These are phyloP conservation scores for Kazachstania africana DNA, from an alignment of 805 yeast species.

Conservation along the genomic window DNA sequence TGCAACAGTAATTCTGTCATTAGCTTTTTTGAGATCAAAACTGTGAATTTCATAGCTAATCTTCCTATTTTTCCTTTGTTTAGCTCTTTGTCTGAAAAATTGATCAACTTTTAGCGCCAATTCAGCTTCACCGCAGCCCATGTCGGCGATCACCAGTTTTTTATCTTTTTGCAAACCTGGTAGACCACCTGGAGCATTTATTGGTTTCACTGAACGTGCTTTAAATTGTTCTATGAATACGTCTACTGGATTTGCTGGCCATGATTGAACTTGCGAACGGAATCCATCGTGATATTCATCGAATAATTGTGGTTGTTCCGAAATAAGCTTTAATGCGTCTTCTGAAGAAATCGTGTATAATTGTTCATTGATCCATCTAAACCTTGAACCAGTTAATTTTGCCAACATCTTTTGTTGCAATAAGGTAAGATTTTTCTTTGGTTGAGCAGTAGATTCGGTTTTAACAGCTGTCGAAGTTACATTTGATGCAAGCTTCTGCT, in stretches of 20 bases:
- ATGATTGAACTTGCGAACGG: constrained; percentile 83
- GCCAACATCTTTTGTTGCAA: constrained; percentile 93
- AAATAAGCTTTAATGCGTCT: constrained; percentile 60
- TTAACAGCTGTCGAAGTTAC: not conserved
- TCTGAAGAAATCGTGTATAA: constrained; percentile 78
- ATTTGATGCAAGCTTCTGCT: not conserved
- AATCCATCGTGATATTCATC: constrained; percentile 95
- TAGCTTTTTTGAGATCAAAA: constrained; percentile 84
- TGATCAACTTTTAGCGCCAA: constrained; percentile 55
- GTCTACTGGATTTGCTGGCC: constrained; percentile 99
- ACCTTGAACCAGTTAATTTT: constrained; percentile 86
- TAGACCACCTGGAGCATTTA: constrained; percentile 92
- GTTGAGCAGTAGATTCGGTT: constrained; percentile 6
- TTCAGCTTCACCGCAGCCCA: constrained; percentile 99
- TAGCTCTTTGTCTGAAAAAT: constrained; percentile 30
- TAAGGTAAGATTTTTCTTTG: constrained; percentile 49
- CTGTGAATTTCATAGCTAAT: constrained; percentile 61
- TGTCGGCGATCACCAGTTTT: constrained; percentile 79
- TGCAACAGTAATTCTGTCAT: constrained; percentile 88
- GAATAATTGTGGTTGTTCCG: constrained; percentile 75
- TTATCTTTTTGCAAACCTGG: constrained; percentile 49
- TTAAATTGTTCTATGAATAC: constrained; percentile 67
- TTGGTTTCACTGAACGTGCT: constrained; percentile 45
- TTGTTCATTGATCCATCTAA: constrained; percentile 97
- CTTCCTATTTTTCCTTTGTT: constrained; percentile 25